These are phyloP conservation scores for Paramecium primaurelia DNA, from an alignment of 73 alveolate genomes.

Conservation along the genomic window DNA sequence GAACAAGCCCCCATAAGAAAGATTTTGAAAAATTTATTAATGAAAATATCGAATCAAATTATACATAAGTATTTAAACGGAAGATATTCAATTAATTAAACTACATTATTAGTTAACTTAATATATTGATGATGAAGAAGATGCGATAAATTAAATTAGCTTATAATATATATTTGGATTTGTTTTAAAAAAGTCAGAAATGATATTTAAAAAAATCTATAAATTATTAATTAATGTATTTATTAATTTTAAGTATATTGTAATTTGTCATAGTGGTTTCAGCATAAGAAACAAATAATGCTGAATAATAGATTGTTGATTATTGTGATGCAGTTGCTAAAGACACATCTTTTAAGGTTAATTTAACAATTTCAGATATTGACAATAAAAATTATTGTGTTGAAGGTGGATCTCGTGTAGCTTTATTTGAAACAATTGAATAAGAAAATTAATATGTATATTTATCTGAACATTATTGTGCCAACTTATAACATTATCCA, in stretches of 20 bases:
- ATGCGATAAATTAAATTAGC: not conserved
- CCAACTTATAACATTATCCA: not conserved
- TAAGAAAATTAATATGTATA: not conserved
- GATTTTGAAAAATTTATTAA: not conserved
- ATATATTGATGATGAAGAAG: not conserved
- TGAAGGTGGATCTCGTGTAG: not conserved
- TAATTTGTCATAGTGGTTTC: not conserved
- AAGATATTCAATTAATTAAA: not conserved
- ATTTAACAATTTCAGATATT: not conserved
- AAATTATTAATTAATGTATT: not conserved
- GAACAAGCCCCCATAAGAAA: not conserved
- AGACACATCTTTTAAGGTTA: not conserved
- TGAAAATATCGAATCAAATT: not conserved
- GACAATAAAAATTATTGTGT: not conserved
- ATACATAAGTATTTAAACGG: not conserved
- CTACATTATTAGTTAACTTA: not conserved
- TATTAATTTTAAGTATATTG: not conserved
- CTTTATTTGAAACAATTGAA: not conserved
- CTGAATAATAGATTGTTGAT: not conserved
- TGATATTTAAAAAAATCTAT: not conserved
- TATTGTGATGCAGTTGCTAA: not conserved
- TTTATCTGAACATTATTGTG: constrained; percentile 20
- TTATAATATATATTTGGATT: not conserved
- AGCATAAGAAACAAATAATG: not conserved
- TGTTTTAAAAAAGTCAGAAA: not conserved